phyloP scores from a whole-genome alignment of 257 asterid species.

The Perilla frutescens region DNA sequence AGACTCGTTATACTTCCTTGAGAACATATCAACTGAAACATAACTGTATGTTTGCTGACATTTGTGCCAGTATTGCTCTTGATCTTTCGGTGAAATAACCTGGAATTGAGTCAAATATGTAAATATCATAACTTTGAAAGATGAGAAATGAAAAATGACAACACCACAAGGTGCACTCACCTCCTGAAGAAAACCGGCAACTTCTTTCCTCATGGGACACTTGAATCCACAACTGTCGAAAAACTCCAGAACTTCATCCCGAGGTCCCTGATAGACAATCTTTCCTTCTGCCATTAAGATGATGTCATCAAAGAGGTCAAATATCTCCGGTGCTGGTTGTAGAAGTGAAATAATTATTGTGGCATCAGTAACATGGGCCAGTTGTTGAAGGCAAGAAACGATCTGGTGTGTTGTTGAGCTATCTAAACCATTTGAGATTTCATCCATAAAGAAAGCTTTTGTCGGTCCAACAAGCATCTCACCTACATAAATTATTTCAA shows the following conservation, averaged over 20 bases:
- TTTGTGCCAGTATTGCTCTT: slow-evolving; percentile 51
- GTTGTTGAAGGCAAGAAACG: slow-evolving; percentile 49
- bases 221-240: slow-evolving; percentile 51
- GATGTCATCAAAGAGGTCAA: slow-evolving; percentile 55
- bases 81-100: slow-evolving; percentile 57
- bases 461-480: slow-evolving; percentile 66
- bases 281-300: slow-evolving; percentile 57
- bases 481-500: slow-evolving; percentile 28
- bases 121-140: too few relatives aligned
- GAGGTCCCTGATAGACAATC: slow-evolving; percentile 56
- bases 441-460: slow-evolving; percentile 62
- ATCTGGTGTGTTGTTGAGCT: slow-evolving; percentile 60
- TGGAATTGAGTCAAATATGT: too few relatives aligned
- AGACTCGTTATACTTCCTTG: slow-evolving; percentile 44
- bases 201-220: slow-evolving; percentile 67
- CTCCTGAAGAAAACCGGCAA: slow-evolving; percentile 64
- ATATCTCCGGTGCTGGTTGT: slow-evolving; percentile 65
- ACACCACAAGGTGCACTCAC: slow-evolving; percentile 23
- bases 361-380: slow-evolving; percentile 50
- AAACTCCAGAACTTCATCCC: slow-evolving; percentile 41
- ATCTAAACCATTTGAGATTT: slow-evolving; percentile 62
- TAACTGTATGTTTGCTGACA: slow-evolving; percentile 39
- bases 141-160: too few relatives aligned
- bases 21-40: slow-evolving; percentile 40
- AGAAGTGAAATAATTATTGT: slow-evolving; percentile 54